These are phyloP conservation scores for Trapa incisa DNA, from an alignment of 345 rosid genomes.

Conservation along the genomic window DNA sequence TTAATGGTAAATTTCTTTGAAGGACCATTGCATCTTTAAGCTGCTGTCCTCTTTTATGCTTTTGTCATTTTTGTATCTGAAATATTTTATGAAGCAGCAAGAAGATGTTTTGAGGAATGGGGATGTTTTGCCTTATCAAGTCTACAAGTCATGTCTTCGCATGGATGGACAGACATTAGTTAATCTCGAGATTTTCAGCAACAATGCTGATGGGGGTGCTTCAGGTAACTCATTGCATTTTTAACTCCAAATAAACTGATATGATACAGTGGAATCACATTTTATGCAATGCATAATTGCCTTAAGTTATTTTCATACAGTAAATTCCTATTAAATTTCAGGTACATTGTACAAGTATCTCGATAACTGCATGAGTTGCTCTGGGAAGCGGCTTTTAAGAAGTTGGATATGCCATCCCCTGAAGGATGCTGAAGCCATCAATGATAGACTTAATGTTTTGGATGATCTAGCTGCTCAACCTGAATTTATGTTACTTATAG, in stretches of 20 bases:
- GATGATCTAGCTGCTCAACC: constrained; percentile 40
- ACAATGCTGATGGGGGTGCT: constrained; percentile 52
- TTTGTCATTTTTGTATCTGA: neutral
- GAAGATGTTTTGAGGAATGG: constrained; percentile 67
- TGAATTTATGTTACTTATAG: constrained; percentile 34
- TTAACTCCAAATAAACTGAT: neutral
- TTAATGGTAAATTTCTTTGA: constrained; percentile 49
- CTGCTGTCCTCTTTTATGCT: neutral
- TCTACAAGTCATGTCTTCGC: constrained; percentile 68
- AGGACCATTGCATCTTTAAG: neutral
- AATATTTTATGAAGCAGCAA: constrained; percentile 24
- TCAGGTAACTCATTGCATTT: no score
- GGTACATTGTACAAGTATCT: constrained; percentile 85
- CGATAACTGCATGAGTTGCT: constrained; percentile 63
- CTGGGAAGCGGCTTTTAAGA: constrained; percentile 81
- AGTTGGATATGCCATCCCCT: constrained; percentile 95
- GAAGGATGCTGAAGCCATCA: constrained; percentile 57
- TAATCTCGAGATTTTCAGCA: constrained; percentile 80
- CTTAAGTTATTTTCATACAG: neutral
- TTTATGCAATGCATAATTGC: neutral
- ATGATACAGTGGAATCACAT: neutral
- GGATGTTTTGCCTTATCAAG: constrained; percentile 68
- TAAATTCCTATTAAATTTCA: constrained; percentile 18
- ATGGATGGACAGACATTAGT: constrained; percentile 91
- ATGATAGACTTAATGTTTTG: constrained; percentile 62